Evolutionary conservation across 176 grass and related monocot species (phyloP), one percentile per base, ranked within the genome.

Genomic region (Phoenix roebelenii): DNA sequence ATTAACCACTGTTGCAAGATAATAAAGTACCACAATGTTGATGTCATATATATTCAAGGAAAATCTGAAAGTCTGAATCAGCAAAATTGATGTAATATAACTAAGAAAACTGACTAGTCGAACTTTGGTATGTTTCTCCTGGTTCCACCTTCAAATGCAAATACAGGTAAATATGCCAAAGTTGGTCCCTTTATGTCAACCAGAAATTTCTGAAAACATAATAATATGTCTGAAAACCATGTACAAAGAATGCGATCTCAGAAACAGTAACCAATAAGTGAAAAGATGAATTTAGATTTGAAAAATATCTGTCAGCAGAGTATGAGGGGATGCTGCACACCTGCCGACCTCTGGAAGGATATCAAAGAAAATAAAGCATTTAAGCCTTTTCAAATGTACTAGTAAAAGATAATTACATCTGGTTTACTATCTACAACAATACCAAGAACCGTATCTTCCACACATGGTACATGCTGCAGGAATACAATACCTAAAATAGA

Each of bases 61-160:
- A 32, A 32, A 32, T 32, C 30, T 32, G 30, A 35, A 35, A 35
- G 6, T 35, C 7, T 35, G 44, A 64, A 60, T 25, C n/a, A 60
- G 25, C 58, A 7, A 52, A 39, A 72, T 30, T 17, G 23, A 16
- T 0, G 15, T 54, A 28, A 52, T 17, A 51, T 5, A 12, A 28
- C 25, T 28, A 28, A 35, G 32, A n/a, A 51, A 51, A 61, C 22
- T 4, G 18, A 69, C 80, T 91, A 87, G 87, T 97, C 87, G 15
- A 83, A 97, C 68, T 92, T 97, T 12, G 80, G 80, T 85, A 88
- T 91, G 66, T 97, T 97, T 61, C 83, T 91, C 76, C 84, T 85
- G 15, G 87, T 98, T 52, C 93, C 84, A 54, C 93, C 87, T 85
- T 98, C 87, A 79, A 98, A 98, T 58, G 93, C 67, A 76, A 88